Evolutionary conservation across 2,329 filamentous ascomycete genomes (phyloP).

Genomic region (Colletotrichum sp.): DNA sequence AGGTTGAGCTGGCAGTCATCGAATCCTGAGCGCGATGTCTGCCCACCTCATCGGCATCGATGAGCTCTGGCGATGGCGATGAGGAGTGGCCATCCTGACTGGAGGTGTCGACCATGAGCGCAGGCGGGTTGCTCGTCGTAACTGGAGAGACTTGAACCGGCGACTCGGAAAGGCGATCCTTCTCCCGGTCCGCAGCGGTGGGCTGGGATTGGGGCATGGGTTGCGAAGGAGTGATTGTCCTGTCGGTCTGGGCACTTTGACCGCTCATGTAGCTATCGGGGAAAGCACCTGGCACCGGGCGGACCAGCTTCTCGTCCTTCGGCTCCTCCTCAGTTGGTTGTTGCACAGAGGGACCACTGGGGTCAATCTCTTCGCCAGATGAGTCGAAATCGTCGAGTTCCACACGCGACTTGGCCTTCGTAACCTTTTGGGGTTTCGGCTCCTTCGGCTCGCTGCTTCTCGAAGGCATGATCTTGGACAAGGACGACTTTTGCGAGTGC

Average conservation of each 20-base stretch:
- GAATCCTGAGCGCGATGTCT: slow-evolving; percentile 50
- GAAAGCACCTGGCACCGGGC: slow-evolving; percentile 44
- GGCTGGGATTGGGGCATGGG: neutral
- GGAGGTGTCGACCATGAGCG: slow-evolving; percentile 72
- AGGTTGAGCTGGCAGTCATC: slow-evolving; percentile 55
- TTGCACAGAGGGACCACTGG: slow-evolving; percentile 31
- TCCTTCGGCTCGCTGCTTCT: slow-evolving; percentile 40
- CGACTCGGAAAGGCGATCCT: slow-evolving; percentile 67
- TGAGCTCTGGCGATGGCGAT: slow-evolving; percentile 68
- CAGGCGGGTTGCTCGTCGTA: slow-evolving; percentile 61
- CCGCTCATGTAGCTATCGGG: slow-evolving; percentile 43
- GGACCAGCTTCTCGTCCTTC: slow-evolving; percentile 25
- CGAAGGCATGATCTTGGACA: slow-evolving; percentile 48
- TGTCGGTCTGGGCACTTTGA: slow-evolving; percentile 36
- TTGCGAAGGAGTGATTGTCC: slow-evolving; percentile 29
- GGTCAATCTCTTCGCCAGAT: slow-evolving; percentile 47
- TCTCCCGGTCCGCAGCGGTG: neutral
- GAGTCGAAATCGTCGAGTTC: slow-evolving; percentile 76
- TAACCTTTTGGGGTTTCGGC: slow-evolving; percentile 53
- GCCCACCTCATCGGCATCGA: slow-evolving; percentile 48
- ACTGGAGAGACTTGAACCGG: slow-evolving; percentile 69
- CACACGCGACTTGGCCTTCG: slow-evolving; percentile 64
- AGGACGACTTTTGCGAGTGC: slow-evolving; percentile 42
- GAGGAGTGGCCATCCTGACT: slow-evolving; percentile 72
- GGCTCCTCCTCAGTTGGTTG: slow-evolving; percentile 26